These are phyloP conservation scores for Diaporthe citrichinensis DNA, from an alignment of 2,329 filamentous ascomycete genomes.

Conservation along the genomic window DNA sequence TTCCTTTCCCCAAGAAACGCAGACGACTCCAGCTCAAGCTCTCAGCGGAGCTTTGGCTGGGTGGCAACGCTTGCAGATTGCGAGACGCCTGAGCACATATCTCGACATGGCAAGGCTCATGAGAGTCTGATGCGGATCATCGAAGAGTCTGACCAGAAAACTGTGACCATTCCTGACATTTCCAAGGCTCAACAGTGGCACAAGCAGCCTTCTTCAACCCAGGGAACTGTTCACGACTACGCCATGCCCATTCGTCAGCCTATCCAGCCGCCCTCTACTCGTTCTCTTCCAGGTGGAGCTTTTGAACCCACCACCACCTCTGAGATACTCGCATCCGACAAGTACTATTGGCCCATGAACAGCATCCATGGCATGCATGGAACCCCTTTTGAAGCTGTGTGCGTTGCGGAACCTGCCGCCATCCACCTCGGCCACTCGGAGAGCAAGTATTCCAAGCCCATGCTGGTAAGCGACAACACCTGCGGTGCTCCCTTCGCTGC, in stretches of 20 bases:
- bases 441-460: not conserved
- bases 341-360: conserved; percentile 28
- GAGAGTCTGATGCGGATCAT: not conserved
- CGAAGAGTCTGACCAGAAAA: conserved; percentile 9
- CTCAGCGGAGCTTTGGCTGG: not conserved
- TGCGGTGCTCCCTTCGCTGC: not conserved
- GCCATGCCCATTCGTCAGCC: conserved; percentile 16
- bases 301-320: not conserved
- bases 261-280: not conserved
- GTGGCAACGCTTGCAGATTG: too few relatives aligned
- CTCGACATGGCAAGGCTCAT: not conserved
- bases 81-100: not conserved
- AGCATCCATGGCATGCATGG: not conserved
- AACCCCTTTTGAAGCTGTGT: not conserved
- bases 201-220: not conserved
- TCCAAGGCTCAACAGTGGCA: not conserved
- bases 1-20: not conserved
- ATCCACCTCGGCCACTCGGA: conserved; percentile 1
- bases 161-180: not conserved
- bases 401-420: not conserved
- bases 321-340: not conserved
- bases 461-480: not conserved
- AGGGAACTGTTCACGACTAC: not conserved
- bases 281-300: not conserved
- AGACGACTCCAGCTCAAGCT: not conserved